Evolutionary conservation across 2,329 filamentous ascomycete genomes (phyloP).

Genomic region (Cylindrodendrum hubeiense): DNA sequence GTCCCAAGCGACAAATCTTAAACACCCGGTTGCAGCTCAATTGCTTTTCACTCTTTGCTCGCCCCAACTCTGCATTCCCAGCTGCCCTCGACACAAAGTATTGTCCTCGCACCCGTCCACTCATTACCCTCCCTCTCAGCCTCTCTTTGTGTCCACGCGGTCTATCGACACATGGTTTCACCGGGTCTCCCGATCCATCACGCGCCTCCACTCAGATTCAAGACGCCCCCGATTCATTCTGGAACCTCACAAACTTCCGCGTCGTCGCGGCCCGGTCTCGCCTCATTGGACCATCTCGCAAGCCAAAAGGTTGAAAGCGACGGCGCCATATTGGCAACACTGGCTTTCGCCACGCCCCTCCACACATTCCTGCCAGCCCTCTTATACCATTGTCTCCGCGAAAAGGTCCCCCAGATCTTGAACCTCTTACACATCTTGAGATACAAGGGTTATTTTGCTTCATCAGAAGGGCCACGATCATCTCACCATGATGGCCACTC

Average conservation of each 20-base stretch:
- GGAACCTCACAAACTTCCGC: slow-evolving; percentile 1
- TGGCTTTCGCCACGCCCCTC: slow-evolving; percentile 13
- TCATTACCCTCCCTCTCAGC: not conserved
- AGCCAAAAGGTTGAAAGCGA: slow-evolving; percentile 12
- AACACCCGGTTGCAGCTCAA: not conserved
- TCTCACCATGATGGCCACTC: slow-evolving; percentile 33
- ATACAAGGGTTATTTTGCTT: slow-evolving; percentile 5
- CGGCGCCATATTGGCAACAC: slow-evolving; percentile 15
- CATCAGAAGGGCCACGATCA: slow-evolving; percentile 1
- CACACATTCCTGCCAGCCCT: not conserved
- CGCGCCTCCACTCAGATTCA: not conserved
- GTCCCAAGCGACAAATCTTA: not conserved
- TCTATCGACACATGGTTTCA: slow-evolving; percentile 38
- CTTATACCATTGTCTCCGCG: not conserved
- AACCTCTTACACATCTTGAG: not conserved
- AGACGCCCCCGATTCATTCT: not conserved
- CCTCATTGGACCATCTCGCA: slow-evolving; percentile 8
- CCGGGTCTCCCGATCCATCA: slow-evolving; percentile 6
- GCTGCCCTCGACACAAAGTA: slow-evolving; percentile 1
- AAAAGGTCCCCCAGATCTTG: not conserved
- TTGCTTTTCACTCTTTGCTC: not conserved
- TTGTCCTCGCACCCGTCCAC: slow-evolving; percentile 9
- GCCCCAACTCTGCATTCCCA: not conserved
- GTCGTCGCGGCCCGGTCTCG: not conserved
- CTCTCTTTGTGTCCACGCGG: slow-evolving; percentile 25